phyloP scores from a whole-genome alignment of 2,329 filamentous ascomycete species.

The Venturia oleaginea region DNA sequence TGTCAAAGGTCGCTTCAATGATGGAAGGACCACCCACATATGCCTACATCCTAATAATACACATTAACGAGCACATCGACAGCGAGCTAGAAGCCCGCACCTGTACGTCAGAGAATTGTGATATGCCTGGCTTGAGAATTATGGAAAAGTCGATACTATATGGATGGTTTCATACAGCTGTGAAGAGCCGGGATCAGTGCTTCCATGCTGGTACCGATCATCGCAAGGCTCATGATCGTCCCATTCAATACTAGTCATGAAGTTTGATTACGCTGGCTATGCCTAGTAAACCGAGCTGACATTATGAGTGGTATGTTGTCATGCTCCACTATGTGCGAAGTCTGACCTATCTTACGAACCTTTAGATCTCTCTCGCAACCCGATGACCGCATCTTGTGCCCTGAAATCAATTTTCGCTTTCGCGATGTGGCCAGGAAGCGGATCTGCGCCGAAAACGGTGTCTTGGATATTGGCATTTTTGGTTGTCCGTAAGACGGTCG shows the following conservation, averaged over 20 bases:
- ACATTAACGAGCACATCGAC: too few relatives aligned
- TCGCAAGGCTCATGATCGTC: background rate
- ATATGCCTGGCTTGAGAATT: background rate
- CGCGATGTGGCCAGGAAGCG: background rate
- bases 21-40: too few relatives aligned
- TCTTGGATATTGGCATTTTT: background rate
- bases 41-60: too few relatives aligned
- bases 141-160: background rate
- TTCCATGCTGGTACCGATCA: background rate
- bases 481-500: conserved; percentile 6
- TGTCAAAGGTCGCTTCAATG: too few relatives aligned
- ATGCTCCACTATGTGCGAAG: background rate
- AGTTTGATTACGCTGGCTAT: background rate
- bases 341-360: background rate
- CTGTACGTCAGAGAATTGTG: too few relatives aligned
- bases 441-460: background rate
- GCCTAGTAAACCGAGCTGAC: background rate
- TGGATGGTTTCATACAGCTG: background rate
- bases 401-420: conserved; percentile 1
- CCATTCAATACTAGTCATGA: background rate
- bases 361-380: conserved; percentile 5
- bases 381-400: background rate
- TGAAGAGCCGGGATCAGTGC: background rate
- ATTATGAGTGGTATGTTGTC: background rate
- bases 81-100: too few relatives aligned